A percentile compares a stretch with the other conserved stretches of the same genome.
Conservation (phyloP, 148 eudicot species). For the Dianthus caryophyllus region DNA sequence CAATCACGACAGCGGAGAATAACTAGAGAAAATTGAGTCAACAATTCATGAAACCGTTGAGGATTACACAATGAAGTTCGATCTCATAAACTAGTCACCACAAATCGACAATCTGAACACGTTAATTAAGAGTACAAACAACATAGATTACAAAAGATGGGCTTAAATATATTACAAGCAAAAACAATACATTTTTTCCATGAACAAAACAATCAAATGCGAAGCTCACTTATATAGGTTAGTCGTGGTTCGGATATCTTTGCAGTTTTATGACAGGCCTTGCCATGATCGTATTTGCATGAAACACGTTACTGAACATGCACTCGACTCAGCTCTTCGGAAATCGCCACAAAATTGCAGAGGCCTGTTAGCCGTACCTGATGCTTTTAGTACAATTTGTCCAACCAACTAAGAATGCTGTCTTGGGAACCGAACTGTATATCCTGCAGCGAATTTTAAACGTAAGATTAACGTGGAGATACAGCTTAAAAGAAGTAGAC, state of each 20-base stretch:
- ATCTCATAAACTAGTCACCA: too few relatives aligned
- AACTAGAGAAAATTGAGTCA: too few relatives aligned
- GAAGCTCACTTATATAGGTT: neutral
- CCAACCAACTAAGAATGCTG: conserved; percentile 58
- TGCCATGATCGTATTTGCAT: too few relatives aligned
- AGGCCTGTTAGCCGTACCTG: neutral
- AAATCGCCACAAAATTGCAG: conserved; percentile 15
- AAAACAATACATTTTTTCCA: neutral
- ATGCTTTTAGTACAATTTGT: conserved; percentile 23
- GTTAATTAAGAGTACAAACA: conserved; percentile 1
- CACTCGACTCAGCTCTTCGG: neutral
- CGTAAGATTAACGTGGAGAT: neutral
- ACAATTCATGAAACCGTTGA: too few relatives aligned
- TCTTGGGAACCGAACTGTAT: conserved; percentile 72
- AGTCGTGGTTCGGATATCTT: neutral
- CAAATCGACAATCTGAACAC: neutral
- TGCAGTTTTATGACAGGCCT: too few relatives aligned
- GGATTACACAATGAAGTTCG: too few relatives aligned
- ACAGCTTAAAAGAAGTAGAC: neutral
- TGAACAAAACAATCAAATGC: conserved; percentile 2
- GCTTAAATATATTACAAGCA: conserved; percentile 17
- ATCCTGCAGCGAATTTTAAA: conserved; percentile 41
- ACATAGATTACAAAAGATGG: conserved; percentile 7
- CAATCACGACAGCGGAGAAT: too few relatives aligned
- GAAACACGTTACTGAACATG: neutral